Evolutionary conservation across 441 rosid genomes (phyloP), one percentile per base, ranked within the genome.

Genomic region (Hura crepitans): DNA sequence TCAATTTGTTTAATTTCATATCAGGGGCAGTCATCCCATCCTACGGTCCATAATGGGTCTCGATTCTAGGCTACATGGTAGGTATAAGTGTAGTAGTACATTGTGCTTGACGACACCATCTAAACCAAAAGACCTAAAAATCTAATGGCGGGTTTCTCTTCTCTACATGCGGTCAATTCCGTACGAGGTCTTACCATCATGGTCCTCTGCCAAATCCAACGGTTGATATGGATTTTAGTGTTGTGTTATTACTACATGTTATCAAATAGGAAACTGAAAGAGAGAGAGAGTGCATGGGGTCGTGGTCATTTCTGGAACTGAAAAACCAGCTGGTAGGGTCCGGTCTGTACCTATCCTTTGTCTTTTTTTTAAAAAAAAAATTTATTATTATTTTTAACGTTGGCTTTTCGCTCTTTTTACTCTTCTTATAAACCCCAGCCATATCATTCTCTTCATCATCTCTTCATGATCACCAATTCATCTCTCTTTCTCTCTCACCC

Each of bases 221-320:
- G 87, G 87, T 66, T 20, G 63, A 74, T 28, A 66, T 18, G 2
- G 62, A 30, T 39, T 69, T 33, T 8, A 20, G 45, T 5, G 30
- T n/a, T 25, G 28, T 22, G 33, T 17, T 30, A 35, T 8, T 13
- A 12, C 31, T 0, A 53, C 2, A 55, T 5, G 22, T 3, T 23
- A 43, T 50, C 22, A 14, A 56, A 30, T 14, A 43, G 9, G 28
- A 11, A 20, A 2, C 10, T 2, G 73, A 72, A 72, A 63, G 78
- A 30, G 75, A 60, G 72, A 55, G 37, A n/a, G 46, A 6, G 77
- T 79, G 85, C 88, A 82, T 77, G 88, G 77, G 72, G 80, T 79
- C 85, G 86, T 85, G 89, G 86, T 85, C 86, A 81, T 85, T 85
- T 85, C 86, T 81, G 82, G 80, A 79, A 78, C 76, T 78, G 85